These are phyloP conservation scores for Scorias spongiosa DNA, from an alignment of 2,329 filamentous ascomycete genomes.

Conservation along the genomic window DNA sequence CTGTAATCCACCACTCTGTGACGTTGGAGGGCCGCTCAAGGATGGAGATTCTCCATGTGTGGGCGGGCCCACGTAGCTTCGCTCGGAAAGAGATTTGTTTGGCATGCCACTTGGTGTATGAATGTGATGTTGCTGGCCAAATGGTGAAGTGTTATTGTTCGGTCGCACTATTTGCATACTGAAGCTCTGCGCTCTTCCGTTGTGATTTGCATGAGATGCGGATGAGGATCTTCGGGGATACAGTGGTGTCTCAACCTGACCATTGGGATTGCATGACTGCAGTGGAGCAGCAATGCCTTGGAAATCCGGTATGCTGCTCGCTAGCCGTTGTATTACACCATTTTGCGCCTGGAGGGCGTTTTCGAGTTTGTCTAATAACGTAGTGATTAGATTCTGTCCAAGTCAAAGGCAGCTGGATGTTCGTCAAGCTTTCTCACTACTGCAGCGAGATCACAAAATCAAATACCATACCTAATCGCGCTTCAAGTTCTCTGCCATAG, in stretches of 20 bases:
- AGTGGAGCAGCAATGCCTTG: background rate
- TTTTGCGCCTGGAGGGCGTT: slow-evolving; percentile 30
- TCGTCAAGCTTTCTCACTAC: too few relatives aligned
- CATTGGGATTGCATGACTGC: slow-evolving; percentile 18
- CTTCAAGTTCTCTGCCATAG: slow-evolving; percentile 47
- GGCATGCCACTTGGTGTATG: background rate
- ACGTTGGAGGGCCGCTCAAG: slow-evolving; percentile 32
- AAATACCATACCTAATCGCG: slow-evolving; percentile 35
- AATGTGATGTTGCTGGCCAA: slow-evolving; percentile 5
- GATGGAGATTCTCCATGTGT: slow-evolving; percentile 43
- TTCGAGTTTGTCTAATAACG: slow-evolving; percentile 29
- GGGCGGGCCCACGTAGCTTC: slow-evolving; percentile 18
- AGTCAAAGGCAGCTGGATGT: background rate
- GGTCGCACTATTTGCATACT: slow-evolving; percentile 8
- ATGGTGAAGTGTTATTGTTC: slow-evolving; percentile 7
- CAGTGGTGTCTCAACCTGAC: slow-evolving; percentile 29
- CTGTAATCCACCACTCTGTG: slow-evolving; percentile 4
- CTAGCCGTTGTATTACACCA: slow-evolving; percentile 30
- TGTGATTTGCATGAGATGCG: background rate
- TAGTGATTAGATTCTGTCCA: slow-evolving; percentile 1
- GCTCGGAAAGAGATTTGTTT: slow-evolving; percentile 2
- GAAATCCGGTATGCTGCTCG: slow-evolving; percentile 9
- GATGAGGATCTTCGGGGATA: slow-evolving; percentile 26
- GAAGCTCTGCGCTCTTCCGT: slow-evolving; percentile 10
- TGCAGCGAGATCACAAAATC: too few relatives aligned